These are phyloP conservation scores for Amaranthus tricolor DNA, from an alignment of 179 eudicot genomes.

Conservation along the genomic window DNA sequence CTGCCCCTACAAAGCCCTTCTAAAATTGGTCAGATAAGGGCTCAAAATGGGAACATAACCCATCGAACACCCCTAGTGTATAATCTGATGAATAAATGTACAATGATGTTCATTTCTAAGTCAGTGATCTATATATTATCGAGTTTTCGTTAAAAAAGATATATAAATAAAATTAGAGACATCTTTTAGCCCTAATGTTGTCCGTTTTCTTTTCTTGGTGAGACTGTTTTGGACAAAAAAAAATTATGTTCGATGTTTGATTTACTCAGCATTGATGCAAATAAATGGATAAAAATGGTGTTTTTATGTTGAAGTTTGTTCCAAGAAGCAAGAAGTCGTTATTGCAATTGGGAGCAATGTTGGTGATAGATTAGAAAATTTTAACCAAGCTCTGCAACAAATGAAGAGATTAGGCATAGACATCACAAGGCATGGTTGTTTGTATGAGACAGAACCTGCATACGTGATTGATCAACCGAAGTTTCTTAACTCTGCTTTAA, in stretches of 20 bases:
- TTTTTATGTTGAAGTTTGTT: constrained; percentile 46
- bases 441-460: constrained; percentile 90
- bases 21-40: no score
- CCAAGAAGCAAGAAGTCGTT: constrained; percentile 73
- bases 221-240: neutral
- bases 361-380: constrained; percentile 64
- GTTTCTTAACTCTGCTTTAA: constrained; percentile 84
- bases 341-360: constrained; percentile 93
- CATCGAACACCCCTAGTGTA: no score
- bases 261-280: neutral
- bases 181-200: no score
- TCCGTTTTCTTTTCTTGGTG: neutral
- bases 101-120: neutral
- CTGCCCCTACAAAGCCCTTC: no score
- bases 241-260: neutral
- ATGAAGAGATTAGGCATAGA: constrained; percentile 71
- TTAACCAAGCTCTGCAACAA: constrained; percentile 57
- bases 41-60: no score
- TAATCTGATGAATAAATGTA: constrained; percentile 4
- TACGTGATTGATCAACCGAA: constrained; percentile 75
- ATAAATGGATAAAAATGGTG: neutral
- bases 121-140: neutral
- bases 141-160: neutral
- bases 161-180: neutral
- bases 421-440: constrained; percentile 66